Evolutionary conservation across 2,329 filamentous ascomycete genomes (phyloP).

Genomic region (Trichocomaceae sp.): DNA sequence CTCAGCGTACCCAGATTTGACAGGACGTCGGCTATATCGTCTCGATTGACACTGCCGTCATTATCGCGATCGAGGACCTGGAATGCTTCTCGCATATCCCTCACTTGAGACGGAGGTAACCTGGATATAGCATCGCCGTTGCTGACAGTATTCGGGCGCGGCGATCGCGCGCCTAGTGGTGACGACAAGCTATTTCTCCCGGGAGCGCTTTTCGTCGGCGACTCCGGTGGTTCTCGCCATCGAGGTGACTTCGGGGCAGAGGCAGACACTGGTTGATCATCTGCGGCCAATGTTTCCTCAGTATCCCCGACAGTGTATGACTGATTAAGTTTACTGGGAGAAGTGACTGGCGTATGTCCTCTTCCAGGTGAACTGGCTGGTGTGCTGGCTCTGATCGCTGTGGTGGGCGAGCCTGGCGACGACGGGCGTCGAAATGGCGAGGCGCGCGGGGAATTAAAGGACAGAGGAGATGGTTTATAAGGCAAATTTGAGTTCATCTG

Average conservation of each 20-base stretch:
- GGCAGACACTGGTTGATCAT: slow-evolving; percentile 25
- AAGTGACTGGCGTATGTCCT: slow-evolving; percentile 38
- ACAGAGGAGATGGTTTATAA: slow-evolving; percentile 66
- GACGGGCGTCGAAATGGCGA: slow-evolving; percentile 65
- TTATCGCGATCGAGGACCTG: slow-evolving; percentile 87
- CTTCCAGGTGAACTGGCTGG: slow-evolving; percentile 42
- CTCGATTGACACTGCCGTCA: slow-evolving; percentile 71
- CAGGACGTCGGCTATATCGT: slow-evolving; percentile 83
- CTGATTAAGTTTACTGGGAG: slow-evolving; percentile 43
- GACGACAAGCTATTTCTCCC: slow-evolving; percentile 23
- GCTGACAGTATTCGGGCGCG: slow-evolving; percentile 19
- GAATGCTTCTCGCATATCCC: slow-evolving; percentile 85
- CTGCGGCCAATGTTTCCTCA: slow-evolving; percentile 28
- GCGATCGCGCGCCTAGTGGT: slow-evolving; percentile 21
- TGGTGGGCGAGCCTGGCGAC: slow-evolving; percentile 55
- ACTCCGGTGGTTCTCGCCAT: slow-evolving; percentile 34
- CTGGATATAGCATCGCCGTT: slow-evolving; percentile 35
- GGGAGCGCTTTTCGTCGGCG: slow-evolving; percentile 32
- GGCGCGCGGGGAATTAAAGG: slow-evolving; percentile 62
- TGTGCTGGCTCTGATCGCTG: slow-evolving; percentile 43
- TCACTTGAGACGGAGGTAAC: slow-evolving; percentile 72
- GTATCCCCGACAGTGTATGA: slow-evolving; percentile 40
- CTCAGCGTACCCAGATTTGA: slow-evolving; percentile 62
- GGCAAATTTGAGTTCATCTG: slow-evolving; percentile 41
- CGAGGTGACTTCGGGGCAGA: slow-evolving; percentile 23